Evolutionary conservation across 2,329 filamentous ascomycete species (phyloP).

Genomic region (Mariannaea sp.): DNA sequence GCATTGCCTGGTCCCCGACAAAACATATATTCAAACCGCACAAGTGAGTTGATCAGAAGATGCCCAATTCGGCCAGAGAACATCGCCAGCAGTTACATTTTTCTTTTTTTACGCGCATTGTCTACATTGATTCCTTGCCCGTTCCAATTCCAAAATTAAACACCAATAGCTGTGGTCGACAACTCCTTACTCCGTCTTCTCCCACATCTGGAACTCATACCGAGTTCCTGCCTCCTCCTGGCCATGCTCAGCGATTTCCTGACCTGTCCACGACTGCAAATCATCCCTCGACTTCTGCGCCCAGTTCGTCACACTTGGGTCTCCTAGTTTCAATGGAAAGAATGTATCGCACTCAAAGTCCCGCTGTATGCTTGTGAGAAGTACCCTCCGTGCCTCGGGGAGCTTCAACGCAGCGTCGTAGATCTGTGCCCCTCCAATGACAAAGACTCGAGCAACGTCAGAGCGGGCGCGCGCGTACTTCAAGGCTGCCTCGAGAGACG

Average conservation of each 20-base stretch:
- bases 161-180: constrained; percentile 17
- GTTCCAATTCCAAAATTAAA: no score
- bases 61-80: no score
- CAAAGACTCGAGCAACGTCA: constrained; percentile 67
- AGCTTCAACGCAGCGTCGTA: constrained; percentile 73
- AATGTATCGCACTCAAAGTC: constrained; percentile 80
- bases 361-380: constrained; percentile 70
- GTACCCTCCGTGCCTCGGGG: constrained; percentile 61
- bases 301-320: constrained; percentile 56
- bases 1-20: no score
- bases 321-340: constrained; percentile 66
- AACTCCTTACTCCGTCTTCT: constrained; percentile 48
- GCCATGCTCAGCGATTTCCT: constrained; percentile 60
- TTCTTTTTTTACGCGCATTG: no score
- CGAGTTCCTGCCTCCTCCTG: constrained; percentile 66
- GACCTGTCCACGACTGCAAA: constrained; percentile 68
- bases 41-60: no score
- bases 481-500: constrained; percentile 64
- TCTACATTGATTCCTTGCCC: no score
- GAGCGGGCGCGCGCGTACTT: constrained; percentile 48
- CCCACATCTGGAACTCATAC: constrained; percentile 79
- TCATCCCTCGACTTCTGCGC: constrained; percentile 54
- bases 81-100: no score
- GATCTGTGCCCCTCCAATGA: constrained; percentile 89
- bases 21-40: no score